Evolutionary conservation across 2,329 filamentous ascomycete species (phyloP).

Genomic region (Fusarium nematophilum): DNA sequence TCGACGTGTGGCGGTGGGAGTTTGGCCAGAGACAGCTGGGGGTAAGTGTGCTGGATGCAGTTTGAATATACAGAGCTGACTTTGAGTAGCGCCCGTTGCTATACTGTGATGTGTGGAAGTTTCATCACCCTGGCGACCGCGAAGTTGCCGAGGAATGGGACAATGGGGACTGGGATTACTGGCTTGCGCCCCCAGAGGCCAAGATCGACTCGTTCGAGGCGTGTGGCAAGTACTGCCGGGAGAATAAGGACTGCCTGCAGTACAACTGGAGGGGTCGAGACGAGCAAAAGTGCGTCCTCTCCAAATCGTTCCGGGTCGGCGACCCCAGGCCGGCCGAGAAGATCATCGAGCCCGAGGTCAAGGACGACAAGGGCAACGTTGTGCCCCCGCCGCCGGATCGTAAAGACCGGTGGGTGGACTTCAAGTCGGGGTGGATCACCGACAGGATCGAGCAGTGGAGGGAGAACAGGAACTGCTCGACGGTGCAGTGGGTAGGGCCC

Average conservation of each 20-base stretch:
- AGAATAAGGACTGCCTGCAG: constrained; percentile 42
- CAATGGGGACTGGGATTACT: constrained; percentile 48
- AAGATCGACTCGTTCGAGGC: constrained; percentile 42
- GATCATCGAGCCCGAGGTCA: constrained; percentile 40
- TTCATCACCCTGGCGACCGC: constrained; percentile 48
- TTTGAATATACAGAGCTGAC: constrained; percentile 24
- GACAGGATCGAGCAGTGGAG: constrained; percentile 43
- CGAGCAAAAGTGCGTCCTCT: constrained; percentile 44
- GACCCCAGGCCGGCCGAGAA: constrained; percentile 37
- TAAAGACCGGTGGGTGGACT: constrained; percentile 44
- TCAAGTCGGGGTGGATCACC: constrained; percentile 45
- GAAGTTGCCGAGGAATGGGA: constrained; percentile 44
- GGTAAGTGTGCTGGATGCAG: constrained; percentile 39
- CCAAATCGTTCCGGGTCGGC: constrained; percentile 45
- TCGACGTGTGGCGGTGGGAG: constrained; percentile 60
- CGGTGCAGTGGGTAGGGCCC: constrained; percentile 49
- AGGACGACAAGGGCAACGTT: constrained; percentile 40
- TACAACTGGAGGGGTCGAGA: constrained; percentile 49
- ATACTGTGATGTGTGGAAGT: constrained; percentile 52
- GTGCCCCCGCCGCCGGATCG: constrained; percentile 33
- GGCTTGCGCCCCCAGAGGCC: constrained; percentile 40
- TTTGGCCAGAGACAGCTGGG: constrained; percentile 46
- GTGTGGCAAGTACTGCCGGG: constrained; percentile 45
- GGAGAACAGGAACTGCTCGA: constrained; percentile 40
- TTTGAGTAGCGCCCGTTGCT: constrained; percentile 48